Conservation (phyloP, 2,329 filamentous ascomycete genomes). For the Sarocladium oryzae region DNA sequence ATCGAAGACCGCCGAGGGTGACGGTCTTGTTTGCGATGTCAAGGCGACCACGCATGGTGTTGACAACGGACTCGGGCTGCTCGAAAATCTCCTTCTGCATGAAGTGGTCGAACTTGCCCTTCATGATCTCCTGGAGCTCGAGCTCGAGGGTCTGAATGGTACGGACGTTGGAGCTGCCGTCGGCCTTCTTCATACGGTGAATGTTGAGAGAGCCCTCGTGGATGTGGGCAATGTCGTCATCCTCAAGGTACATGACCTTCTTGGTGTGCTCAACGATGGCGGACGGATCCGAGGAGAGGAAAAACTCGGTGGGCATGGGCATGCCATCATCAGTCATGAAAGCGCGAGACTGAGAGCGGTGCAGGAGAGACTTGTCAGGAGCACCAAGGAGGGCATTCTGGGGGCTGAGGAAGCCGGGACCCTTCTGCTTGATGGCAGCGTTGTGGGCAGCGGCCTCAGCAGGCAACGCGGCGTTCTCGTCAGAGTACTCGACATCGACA, state of each 20-base stretch:
- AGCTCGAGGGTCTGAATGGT: slow-evolving; percentile 98
- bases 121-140: slow-evolving; percentile 99
- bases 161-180: slow-evolving; percentile 93
- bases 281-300: slow-evolving; percentile 96
- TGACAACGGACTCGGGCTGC: slow-evolving; percentile 98
- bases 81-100: slow-evolving; percentile 99
- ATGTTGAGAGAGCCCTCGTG: slow-evolving; percentile 99
- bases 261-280: slow-evolving; percentile 99
- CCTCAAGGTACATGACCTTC: slow-evolving; percentile 99
- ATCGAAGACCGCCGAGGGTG: slow-evolving; percentile 89
- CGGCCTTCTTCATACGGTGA: slow-evolving; percentile 93
- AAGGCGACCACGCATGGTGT: slow-evolving; percentile 98
- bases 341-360: slow-evolving; percentile 95
- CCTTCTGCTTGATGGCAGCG: slow-evolving; percentile 87
- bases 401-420: slow-evolving; percentile 60
- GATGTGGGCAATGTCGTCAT: slow-evolving; percentile 99
- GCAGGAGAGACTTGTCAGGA: slow-evolving; percentile 94
- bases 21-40: slow-evolving; percentile 91
- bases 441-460: slow-evolving; percentile 96
- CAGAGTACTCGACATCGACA: slow-evolving; percentile 95
- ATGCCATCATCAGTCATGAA: slow-evolving; percentile 98
- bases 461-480: slow-evolving; percentile 75
- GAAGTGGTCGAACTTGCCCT: slow-evolving; percentile 99
- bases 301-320: slow-evolving; percentile 98
- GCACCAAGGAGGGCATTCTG: slow-evolving; percentile 64